These are phyloP conservation scores for Pestalotiopsis sp. DNA, from an alignment of 2,329 filamentous ascomycete species.

Conservation along the genomic window DNA sequence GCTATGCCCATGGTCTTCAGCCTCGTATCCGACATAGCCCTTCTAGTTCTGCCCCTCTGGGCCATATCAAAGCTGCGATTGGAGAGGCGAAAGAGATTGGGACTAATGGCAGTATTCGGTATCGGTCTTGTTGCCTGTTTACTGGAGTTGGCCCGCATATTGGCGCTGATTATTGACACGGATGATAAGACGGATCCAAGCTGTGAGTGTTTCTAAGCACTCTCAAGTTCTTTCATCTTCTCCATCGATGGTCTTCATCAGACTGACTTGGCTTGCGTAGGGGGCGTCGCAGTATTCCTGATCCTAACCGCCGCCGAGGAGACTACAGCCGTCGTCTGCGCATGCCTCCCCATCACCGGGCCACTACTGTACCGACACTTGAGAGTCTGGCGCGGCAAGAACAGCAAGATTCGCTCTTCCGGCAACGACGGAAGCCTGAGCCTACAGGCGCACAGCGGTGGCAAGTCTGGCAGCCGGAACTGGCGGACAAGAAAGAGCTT, in stretches of 20 bases:
- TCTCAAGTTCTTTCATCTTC: no score
- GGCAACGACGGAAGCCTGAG: neutral
- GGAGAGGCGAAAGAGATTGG: slow-evolving; percentile 24
- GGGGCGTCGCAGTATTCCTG: slow-evolving; percentile 26
- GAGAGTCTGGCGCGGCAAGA: slow-evolving; percentile 6
- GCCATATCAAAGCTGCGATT: slow-evolving; percentile 24
- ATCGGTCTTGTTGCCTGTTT: slow-evolving; percentile 25
- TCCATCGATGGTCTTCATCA: no score
- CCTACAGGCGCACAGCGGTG: slow-evolving; percentile 12
- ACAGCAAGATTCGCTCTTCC: neutral
- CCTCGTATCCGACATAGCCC: slow-evolving; percentile 24
- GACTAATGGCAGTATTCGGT: slow-evolving; percentile 26
- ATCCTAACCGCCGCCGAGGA: slow-evolving; percentile 28
- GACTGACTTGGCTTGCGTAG: slow-evolving; percentile 3
- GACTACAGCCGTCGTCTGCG: slow-evolving; percentile 28
- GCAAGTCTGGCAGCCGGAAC: slow-evolving; percentile 17
- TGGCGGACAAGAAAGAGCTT: slow-evolving; percentile 17
- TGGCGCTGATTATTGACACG: slow-evolving; percentile 24
- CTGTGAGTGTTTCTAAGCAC: slow-evolving; percentile 20
- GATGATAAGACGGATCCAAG: slow-evolving; percentile 27
- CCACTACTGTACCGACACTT: slow-evolving; percentile 19
- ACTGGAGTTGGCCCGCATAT: slow-evolving; percentile 23
- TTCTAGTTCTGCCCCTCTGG: slow-evolving; percentile 24
- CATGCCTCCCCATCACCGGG: slow-evolving; percentile 23
- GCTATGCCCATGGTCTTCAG: slow-evolving; percentile 25